Percentiles rank a stretch among this genome's conserved stretches.
These are phyloP conservation scores for Paramecium tetraurelia DNA, from an alignment of 73 alveolate genomes.

Conservation along the genomic window DNA sequence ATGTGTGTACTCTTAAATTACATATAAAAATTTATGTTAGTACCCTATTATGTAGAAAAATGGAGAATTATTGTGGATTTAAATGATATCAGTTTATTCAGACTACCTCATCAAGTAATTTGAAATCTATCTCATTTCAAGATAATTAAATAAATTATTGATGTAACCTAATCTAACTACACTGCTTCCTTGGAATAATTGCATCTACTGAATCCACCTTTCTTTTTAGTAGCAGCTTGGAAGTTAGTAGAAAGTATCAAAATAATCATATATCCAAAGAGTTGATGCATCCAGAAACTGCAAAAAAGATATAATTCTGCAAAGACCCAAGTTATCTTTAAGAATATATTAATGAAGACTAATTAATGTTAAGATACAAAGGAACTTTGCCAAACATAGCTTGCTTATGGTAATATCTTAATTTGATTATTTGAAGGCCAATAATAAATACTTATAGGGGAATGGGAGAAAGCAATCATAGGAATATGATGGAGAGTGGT, in stretches of 20 bases:
- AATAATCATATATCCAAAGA: background rate
- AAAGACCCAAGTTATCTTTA: background rate
- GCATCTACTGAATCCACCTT: conserved; percentile 18
- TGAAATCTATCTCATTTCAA: background rate
- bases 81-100: background rate
- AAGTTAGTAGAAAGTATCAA: conserved; percentile 1
- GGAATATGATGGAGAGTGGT: background rate
- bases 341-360: background rate
- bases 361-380: background rate
- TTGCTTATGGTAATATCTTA: background rate
- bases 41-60: conserved; percentile 39
- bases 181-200: background rate
- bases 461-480: background rate
- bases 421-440: background rate
- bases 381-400: conserved; percentile 13
- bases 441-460: background rate
- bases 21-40: background rate
- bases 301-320: conserved; percentile 17
- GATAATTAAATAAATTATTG: conserved; percentile 26
- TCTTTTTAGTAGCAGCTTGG: conserved; percentile 33
- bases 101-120: conserved; percentile 14
- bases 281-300: conserved; percentile 33
- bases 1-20: background rate
- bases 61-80: conserved; percentile 33
- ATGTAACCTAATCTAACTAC: background rate